These are phyloP conservation scores for Aaosphaeria pasadenensis DNA, from an alignment of 2,329 filamentous ascomycete species.

Conservation along the genomic window DNA sequence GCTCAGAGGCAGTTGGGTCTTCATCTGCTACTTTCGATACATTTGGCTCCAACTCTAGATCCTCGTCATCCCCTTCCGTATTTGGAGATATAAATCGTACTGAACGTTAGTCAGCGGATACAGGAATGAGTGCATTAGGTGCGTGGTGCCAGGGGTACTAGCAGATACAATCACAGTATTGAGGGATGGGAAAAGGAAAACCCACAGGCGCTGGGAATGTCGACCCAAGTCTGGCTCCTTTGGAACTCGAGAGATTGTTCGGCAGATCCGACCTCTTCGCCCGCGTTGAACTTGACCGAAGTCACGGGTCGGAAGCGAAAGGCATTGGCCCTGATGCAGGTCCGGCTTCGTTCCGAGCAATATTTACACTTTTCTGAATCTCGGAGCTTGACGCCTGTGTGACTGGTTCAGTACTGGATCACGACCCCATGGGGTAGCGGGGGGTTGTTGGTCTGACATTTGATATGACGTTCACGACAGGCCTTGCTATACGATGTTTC, in stretches of 20 bases:
- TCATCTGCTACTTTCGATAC: constrained; percentile 6
- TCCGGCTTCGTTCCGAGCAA: constrained; percentile 23
- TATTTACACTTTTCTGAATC: constrained; percentile 28
- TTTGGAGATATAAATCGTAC: constrained; percentile 28
- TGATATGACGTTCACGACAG: constrained; percentile 30
- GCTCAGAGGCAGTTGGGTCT: background rate
- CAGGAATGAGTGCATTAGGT: too few relatives aligned
- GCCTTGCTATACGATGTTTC: constrained; percentile 22
- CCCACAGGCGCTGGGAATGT: constrained; percentile 23
- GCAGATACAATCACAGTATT: background rate
- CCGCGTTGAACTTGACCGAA: constrained; percentile 29
- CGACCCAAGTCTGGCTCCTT: constrained; percentile 23
- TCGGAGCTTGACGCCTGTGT: constrained; percentile 23
- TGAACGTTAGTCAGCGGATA: constrained; percentile 2
- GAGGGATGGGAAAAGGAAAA: background rate
- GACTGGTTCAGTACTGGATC: background rate
- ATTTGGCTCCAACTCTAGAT: constrained; percentile 8
- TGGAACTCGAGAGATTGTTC: constrained; percentile 26
- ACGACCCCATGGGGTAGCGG: background rate
- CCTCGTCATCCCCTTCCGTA: constrained; percentile 21
- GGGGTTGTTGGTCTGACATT: constrained; percentile 14
- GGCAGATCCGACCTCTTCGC: constrained; percentile 26
- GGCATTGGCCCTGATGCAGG: constrained; percentile 26
- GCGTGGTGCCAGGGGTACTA: too few relatives aligned
- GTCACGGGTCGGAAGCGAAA: constrained; percentile 30